phyloP scores from a whole-genome alignment of 192 early-diverging fungal genomes.

The Allomyces macrogynus region DNA sequence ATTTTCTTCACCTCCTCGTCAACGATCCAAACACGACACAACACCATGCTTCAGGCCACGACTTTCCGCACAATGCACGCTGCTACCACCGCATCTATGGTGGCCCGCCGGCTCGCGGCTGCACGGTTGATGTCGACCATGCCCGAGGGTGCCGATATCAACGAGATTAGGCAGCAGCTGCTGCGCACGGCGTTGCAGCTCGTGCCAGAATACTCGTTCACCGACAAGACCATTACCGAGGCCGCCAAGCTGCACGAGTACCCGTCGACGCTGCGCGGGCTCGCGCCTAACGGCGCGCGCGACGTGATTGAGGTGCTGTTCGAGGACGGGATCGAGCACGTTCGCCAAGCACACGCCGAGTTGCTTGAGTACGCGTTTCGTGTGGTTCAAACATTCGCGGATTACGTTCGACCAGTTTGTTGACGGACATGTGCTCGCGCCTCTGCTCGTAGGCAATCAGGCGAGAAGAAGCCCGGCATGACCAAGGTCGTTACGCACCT shows the following conservation, averaged over 20 bases:
- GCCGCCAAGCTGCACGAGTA: conserved; percentile 48
- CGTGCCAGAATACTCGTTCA: conserved; percentile 58
- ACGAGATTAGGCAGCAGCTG: conserved; percentile 9
- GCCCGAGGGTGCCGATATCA: not conserved
- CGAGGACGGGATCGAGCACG: conserved; percentile 31
- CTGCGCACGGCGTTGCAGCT: conserved; percentile 41
- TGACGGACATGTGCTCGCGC: conserved; percentile 10
- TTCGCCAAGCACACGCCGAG: conserved; percentile 37
- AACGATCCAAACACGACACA: too few relatives aligned
- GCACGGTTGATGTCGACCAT: too few relatives aligned
- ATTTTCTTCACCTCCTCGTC: too few relatives aligned
- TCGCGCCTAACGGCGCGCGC: conserved; percentile 38
- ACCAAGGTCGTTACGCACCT: not conserved
- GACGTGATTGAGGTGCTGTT: conserved; percentile 61
- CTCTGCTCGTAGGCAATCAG: conserved; percentile 14
- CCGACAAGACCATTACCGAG: conserved; percentile 31
- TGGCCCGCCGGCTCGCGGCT: too few relatives aligned
- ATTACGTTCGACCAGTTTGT: not conserved
- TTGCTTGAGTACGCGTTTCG: conserved; percentile 8
- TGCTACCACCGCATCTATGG: too few relatives aligned
- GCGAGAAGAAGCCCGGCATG: conserved; percentile 18
- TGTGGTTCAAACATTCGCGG: not conserved
- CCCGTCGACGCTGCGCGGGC: conserved; percentile 45
- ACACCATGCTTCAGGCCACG: too few relatives aligned
- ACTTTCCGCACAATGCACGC: too few relatives aligned